These are phyloP conservation scores for Parietaria judaica DNA, from an alignment of 306 rosid genomes.

Conservation along the genomic window DNA sequence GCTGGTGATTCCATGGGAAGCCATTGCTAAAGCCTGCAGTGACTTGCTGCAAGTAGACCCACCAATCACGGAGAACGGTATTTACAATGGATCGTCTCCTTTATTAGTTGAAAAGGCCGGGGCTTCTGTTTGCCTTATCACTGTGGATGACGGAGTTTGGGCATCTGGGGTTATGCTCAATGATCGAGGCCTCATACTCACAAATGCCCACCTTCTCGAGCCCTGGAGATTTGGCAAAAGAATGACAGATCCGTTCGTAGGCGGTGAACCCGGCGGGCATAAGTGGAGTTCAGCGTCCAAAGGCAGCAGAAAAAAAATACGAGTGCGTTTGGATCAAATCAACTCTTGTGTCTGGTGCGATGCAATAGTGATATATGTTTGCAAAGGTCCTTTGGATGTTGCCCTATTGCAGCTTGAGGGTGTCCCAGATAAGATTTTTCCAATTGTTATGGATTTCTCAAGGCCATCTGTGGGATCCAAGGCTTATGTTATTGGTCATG, in stretches of 20 bases:
- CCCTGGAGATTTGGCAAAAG: conserved; percentile 90
- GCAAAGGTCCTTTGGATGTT: conserved; percentile 90
- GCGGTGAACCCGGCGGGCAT: conserved; percentile 28
- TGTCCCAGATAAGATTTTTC: conserved; percentile 58
- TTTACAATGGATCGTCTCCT: conserved; percentile 30
- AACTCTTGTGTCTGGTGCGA: conserved; percentile 74
- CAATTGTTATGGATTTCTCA: conserved; percentile 47
- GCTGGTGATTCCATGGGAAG: conserved; percentile 97
- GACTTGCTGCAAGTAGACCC: conserved; percentile 49
- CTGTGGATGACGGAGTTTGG: conserved; percentile 82
- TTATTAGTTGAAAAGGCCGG: conserved; percentile 61
- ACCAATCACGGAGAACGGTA: conserved; percentile 32
- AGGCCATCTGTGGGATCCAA: conserved; percentile 70
- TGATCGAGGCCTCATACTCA: conserved; percentile 72
- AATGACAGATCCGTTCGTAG: conserved; percentile 26
- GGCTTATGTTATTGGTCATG: conserved; percentile 81
- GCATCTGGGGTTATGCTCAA: conserved; percentile 86
- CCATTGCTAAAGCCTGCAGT: conserved; percentile 59
- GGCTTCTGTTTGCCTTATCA: conserved; percentile 75
- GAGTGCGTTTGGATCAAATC: conserved; percentile 67
- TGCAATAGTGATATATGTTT: conserved; percentile 66
- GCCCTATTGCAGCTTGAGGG: conserved; percentile 72
- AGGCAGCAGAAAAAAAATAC: conserved; percentile 43
- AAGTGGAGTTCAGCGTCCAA: conserved; percentile 25
- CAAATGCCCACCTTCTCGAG: conserved; percentile 88